A percentile compares a stretch with the other conserved stretches of the same genome.
Conservation (phyloP, 2,329 filamentous ascomycete genomes). For the Colletotrichum tropicicola region DNA sequence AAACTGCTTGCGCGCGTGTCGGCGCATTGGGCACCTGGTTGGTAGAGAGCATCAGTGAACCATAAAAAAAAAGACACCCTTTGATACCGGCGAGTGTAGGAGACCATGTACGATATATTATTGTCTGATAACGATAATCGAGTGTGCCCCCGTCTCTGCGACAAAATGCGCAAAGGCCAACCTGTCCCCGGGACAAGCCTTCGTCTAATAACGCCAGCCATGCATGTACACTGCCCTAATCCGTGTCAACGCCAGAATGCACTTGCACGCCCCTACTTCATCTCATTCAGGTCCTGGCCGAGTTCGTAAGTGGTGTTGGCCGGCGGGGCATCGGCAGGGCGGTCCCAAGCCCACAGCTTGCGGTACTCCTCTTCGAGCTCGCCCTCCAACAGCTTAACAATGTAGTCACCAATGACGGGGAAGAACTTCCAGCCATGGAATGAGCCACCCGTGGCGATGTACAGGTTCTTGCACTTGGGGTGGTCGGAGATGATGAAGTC, state of each 20-base stretch:
- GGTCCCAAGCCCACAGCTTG: conserved; percentile 57
- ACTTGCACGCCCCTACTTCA: conserved; percentile 17
- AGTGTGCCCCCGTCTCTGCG: not conserved
- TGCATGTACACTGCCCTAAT: not conserved
- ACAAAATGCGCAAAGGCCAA: not conserved
- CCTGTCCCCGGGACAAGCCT: not conserved
- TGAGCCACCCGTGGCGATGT: conserved; percentile 69
- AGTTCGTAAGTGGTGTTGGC: conserved; percentile 53
- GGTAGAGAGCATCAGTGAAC: not conserved
- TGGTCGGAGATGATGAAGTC: conserved; percentile 69
- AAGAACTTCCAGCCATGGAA: conserved; percentile 75
- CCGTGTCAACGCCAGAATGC: not conserved
- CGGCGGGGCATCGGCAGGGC: conserved; percentile 48
- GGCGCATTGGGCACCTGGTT: not conserved
- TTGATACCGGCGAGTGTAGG: conserved; percentile 4
- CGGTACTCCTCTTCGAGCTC: conserved; percentile 47
- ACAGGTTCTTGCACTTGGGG: conserved; percentile 59
- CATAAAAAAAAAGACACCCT: not conserved
- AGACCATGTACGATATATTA: not conserved
- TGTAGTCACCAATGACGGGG: conserved; percentile 68
- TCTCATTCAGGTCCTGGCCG: conserved; percentile 49
- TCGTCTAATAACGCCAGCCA: not conserved
- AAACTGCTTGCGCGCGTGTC: not conserved
- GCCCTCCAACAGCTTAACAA: conserved; percentile 57
- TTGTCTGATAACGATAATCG: not conserved